A percentile compares a stretch with the other conserved stretches of the same genome.
These are phyloP conservation scores for Calonectria henricotiae DNA, from an alignment of 2,329 filamentous ascomycete species.

Conservation along the genomic window DNA sequence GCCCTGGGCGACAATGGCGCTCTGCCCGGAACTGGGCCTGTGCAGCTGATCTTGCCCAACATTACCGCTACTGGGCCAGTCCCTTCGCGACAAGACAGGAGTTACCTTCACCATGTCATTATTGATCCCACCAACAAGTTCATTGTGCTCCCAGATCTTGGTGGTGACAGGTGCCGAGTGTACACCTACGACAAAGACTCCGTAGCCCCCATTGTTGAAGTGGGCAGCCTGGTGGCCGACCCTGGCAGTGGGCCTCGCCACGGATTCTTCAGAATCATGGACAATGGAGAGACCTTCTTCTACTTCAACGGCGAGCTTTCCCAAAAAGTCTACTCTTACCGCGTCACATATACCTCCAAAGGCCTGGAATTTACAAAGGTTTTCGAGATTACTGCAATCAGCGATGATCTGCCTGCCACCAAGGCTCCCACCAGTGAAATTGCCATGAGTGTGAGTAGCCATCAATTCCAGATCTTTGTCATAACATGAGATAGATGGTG, in stretches of 20 bases:
- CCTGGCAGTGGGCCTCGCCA: slow-evolving; percentile 46
- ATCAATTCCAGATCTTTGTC: rapidly evolving
- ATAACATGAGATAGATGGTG: background rate
- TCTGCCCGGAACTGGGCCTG: slow-evolving; percentile 39
- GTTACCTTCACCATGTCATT: slow-evolving; percentile 49
- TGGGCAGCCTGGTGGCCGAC: slow-evolving; percentile 37
- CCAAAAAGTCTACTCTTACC: slow-evolving; percentile 50
- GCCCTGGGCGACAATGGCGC: slow-evolving; percentile 41
- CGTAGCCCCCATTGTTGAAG: slow-evolving; percentile 44
- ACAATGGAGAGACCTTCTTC: slow-evolving; percentile 47
- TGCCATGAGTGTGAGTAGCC: slow-evolving; percentile 45
- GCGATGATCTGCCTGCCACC: slow-evolving; percentile 41
- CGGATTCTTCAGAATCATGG: slow-evolving; percentile 46
- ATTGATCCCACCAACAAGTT: slow-evolving; percentile 48
- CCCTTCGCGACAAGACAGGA: slow-evolving; percentile 45
- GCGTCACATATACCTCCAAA: slow-evolving; percentile 40
- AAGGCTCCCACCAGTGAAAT: slow-evolving; percentile 49
- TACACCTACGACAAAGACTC: slow-evolving; percentile 47
- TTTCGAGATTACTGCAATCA: slow-evolving; percentile 45
- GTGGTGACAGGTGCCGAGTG: slow-evolving; percentile 44
- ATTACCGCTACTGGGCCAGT: slow-evolving; percentile 45
- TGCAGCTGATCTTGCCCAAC: slow-evolving; percentile 44
- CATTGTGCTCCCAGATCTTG: slow-evolving; percentile 46
- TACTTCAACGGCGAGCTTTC: slow-evolving; percentile 49
- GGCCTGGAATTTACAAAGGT: slow-evolving; percentile 46